Percentiles rank a stretch among this genome's conserved stretches.
Conservation (phyloP, 1,284 basidiomycete species). For the Lentinula novae-zelandiae region DNA sequence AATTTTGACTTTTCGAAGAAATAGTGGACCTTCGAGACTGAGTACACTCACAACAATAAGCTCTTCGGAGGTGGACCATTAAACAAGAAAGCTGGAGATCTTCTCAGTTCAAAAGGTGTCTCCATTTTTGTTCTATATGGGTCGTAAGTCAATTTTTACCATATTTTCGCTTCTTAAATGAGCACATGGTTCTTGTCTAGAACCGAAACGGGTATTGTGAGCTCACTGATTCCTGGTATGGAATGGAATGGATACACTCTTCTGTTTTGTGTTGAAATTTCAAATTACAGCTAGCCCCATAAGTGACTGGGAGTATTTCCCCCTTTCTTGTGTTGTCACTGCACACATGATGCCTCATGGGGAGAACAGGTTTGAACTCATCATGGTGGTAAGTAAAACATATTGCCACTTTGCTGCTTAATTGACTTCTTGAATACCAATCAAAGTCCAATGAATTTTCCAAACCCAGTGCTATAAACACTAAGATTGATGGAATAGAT, state of each 20-base stretch:
- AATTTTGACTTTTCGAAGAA: neutral
- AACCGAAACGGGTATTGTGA: neutral
- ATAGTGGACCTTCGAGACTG: neutral
- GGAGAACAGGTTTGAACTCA: constrained; percentile 18
- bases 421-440: too few species aligned
- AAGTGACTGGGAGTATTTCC: constrained; percentile 26
- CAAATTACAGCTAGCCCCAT: constrained; percentile 10
- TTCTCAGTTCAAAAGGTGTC: constrained; percentile 21
- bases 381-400: constrained; percentile 16
- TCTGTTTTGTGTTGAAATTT: too few species aligned
- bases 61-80: constrained; percentile 28
- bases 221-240: constrained; percentile 17
- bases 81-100: constrained; percentile 23
- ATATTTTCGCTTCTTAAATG: too few species aligned
- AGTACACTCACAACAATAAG: constrained; percentile 13
- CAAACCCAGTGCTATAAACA: constrained; percentile 18
- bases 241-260: neutral
- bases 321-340: constrained; percentile 14
- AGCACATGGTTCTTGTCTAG: too few species aligned
- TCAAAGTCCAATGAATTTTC: neutral
- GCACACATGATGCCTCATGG: constrained; percentile 10
- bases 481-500: constrained; percentile 19
- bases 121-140: constrained; percentile 22
- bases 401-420: too few species aligned
- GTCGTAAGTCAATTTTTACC: constrained; percentile 16